Evolutionary conservation across 2,329 filamentous ascomycete genomes (phyloP), one percentile per base, ranked within the genome.

Genomic region (Nemania sp.): DNA sequence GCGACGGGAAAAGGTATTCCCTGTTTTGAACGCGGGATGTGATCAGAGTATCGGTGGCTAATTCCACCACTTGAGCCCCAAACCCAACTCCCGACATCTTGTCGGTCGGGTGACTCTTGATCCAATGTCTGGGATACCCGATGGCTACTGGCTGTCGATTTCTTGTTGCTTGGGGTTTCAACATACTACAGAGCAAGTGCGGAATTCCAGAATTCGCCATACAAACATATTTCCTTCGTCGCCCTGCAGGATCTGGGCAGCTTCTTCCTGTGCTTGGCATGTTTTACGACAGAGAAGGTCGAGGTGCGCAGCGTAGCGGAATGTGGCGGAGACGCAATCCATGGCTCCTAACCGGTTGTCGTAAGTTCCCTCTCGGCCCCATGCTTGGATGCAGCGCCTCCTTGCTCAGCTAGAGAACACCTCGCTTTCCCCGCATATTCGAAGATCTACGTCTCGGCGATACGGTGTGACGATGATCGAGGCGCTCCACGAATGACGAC

Each of bases 261-360:
- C 25, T 29, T 50, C 51, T 53, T 53, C 47, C 60, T 55, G 61
- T 65, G 46, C 58, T 61, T 65, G 61, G 46, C 58, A 62, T 59
- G 32, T 29, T 57, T 48, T n/a, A n/a, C n/a, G n/a, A 56, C 39
- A 34, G 45, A 43, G 35, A 37, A 49, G 51, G 43, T n/a, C 35
- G 11, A 39, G 15, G 35, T 39, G 50, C 48, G 58, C 54, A 45
- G 32, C 58, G 64, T 61, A 51, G 35, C 61, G 55, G 55, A 56
- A 53, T 57, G 49, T 59, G 53, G 64, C 56, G 60, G 46, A n/a
- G 13, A 47, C 25, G 45, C 25, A 39, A 55, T 43, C 39, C 37
- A 43, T 40, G 52, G 45, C 42, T 50, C 50, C 25, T 34, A 47
- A 48, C 54, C 50, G 25, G 35, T 42, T 58, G 43, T 51, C 54